Evolutionary conservation across 2,329 filamentous ascomycete genomes (phyloP), one percentile per base, ranked within the genome.

Genomic region (Teratosphaeria destructans): DNA sequence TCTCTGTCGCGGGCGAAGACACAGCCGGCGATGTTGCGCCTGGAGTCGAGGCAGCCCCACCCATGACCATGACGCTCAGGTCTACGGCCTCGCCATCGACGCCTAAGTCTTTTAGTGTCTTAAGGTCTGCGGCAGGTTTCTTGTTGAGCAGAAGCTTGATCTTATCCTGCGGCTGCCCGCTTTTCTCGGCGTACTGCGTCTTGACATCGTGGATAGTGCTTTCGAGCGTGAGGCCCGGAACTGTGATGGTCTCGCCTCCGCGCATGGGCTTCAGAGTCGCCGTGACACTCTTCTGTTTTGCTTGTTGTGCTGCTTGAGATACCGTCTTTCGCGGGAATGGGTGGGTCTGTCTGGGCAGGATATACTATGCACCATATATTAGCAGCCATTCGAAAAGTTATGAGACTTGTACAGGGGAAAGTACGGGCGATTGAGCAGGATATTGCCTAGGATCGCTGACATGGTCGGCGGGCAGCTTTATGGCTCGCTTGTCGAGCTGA

Each of bases 41-140:
- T n/a, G 64, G 49, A 12, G 61, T 35, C 16, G 52, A 35, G 7
- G 53, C 57, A 19, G 61, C 62, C 2, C 80, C 83, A 14, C 90
- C 91, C 71, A 96, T 84, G 23, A 96, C 81, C 91, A 97, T 97
- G 59, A 96, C 82, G 1, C 85, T 85, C 63, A 97, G 86, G 72
- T 96, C 91, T 0, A 93, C 78, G 11, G 26, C 55, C 76, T 68
- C 19, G 67, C 79, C 32, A 76, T 82, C 83, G 3, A 82, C 79
- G 0, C 79, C 79, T 2, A 72, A 57, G 7, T 72, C 69, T 35
- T 68, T 66, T 8, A 70, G 60, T 4, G 70, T 71, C 59, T 71
- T 70, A 27, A 72, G 66, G 52, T 71, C 74, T 14, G 66, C 72
- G 0, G 90, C 83, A 0, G 93, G 93, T 74, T 96, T 95, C 78